phyloP scores from a whole-genome alignment of 441 rosid genomes.

The Arabidopsis hybrid region DNA sequence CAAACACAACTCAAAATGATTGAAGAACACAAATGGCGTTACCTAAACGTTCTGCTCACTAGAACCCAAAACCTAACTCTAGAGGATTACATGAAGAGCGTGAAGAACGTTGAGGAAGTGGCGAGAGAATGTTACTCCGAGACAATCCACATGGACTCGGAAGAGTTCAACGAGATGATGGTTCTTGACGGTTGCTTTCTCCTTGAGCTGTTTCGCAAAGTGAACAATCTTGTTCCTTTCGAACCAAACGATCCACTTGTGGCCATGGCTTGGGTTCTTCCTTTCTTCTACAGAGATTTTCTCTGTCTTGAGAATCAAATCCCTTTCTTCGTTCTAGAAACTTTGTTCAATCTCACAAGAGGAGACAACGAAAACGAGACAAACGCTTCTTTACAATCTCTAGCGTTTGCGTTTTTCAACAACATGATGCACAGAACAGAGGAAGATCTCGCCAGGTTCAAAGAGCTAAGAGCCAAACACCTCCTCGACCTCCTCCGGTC shows the following conservation, averaged over 20 bases:
- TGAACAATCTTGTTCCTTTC: slow-evolving; percentile 46
- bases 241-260: slow-evolving; percentile 66
- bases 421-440: slow-evolving; percentile 50
- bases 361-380: slow-evolving; percentile 38
- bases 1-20: slow-evolving; percentile 56
- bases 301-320: slow-evolving; percentile 74
- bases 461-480: slow-evolving; percentile 50
- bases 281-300: slow-evolving; percentile 72
- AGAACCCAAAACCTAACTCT: slow-evolving; percentile 50
- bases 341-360: slow-evolving; percentile 54
- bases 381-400: slow-evolving; percentile 42
- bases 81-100: slow-evolving; percentile 52
- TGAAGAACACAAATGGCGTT: slow-evolving; percentile 83
- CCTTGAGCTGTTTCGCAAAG: slow-evolving; percentile 68
- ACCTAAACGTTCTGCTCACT: slow-evolving; percentile 53
- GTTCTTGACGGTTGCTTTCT: slow-evolving; percentile 74
- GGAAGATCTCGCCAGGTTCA: slow-evolving; percentile 43
- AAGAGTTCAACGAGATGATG: slow-evolving; percentile 70
- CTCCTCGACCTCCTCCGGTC: slow-evolving; percentile 71
- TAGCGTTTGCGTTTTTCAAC: slow-evolving; percentile 66
- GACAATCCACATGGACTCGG: slow-evolving; percentile 45
- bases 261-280: slow-evolving; percentile 69
- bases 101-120: slow-evolving; percentile 49
- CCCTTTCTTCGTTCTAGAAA: slow-evolving; percentile 65
- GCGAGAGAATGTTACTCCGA: slow-evolving; percentile 78